A percentile compares a stretch with the other conserved stretches of the same genome.
These are phyloP conservation scores for Odontarrhena argentea DNA, from an alignment of 345 rosid species.

Conservation along the genomic window DNA sequence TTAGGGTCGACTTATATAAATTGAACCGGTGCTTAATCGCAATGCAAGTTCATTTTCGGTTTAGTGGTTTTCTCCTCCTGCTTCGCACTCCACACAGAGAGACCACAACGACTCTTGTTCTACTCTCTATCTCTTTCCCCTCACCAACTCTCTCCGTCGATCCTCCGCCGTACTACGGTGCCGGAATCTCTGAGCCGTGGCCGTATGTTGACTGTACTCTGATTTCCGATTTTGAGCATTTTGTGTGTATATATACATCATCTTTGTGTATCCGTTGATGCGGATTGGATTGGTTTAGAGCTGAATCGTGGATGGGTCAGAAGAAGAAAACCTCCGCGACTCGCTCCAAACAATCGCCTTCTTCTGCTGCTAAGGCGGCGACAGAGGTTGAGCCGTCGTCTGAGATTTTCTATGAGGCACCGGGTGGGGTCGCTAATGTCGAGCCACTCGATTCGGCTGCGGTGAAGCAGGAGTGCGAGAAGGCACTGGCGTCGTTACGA, in stretches of 20 bases:
- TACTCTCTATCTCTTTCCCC: conserved; percentile 33
- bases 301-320: conserved; percentile 67
- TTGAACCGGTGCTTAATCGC: conserved; percentile 15
- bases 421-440: conserved; percentile 32
- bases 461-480: conserved; percentile 80
- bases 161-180: conserved; percentile 31
- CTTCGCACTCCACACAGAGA: conserved; percentile 23
- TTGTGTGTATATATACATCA: neutral
- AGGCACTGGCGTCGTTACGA: conserved; percentile 75
- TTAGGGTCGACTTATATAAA: no score
- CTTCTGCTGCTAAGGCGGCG: conserved; percentile 36
- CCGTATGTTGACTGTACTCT: conserved; percentile 1
- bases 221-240: conserved; percentile 30
- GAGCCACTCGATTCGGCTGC: conserved; percentile 40
- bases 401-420: conserved; percentile 15
- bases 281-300: conserved; percentile 40
- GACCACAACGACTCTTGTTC: conserved; percentile 32
- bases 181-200: conserved; percentile 5
- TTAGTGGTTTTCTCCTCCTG: conserved; percentile 14
- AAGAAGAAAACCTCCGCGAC: conserved; percentile 64
- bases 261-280: conserved; percentile 38
- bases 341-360: conserved; percentile 57
- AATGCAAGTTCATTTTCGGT: conserved; percentile 21
- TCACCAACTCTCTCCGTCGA: conserved; percentile 52
- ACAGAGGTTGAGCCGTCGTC: conserved; percentile 32